Conservation (phyloP, 345 rosid species). For the Eucalyptus pauciflora region DNA sequence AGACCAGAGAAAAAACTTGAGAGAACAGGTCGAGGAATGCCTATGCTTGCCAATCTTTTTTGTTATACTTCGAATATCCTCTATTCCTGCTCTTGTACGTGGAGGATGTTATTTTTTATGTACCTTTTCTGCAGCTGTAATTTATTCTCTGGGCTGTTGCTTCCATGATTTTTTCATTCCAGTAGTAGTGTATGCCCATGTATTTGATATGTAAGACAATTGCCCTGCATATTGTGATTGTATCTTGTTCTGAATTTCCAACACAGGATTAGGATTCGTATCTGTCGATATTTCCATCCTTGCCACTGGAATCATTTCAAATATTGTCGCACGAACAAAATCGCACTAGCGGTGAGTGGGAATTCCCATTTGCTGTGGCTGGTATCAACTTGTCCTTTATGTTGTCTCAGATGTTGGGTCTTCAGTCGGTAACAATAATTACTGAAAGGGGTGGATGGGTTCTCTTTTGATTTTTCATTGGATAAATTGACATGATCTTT, state of each 20-base stretch:
- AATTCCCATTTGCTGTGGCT: slow-evolving; percentile 93
- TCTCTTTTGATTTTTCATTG: not conserved
- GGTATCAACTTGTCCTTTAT: slow-evolving; percentile 85
- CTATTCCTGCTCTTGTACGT: not conserved
- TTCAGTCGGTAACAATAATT: slow-evolving; percentile 44
- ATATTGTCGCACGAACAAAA: slow-evolving; percentile 71
- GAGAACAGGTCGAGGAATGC: too few species aligned
- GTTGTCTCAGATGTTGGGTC: slow-evolving; percentile 78
- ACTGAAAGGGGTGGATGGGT: not conserved
- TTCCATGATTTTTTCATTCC: not conserved
- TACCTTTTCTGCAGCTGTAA: not conserved
- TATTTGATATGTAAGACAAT: not conserved
- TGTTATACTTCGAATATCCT: not conserved
- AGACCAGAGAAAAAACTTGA: not conserved
- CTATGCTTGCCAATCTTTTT: too few species aligned
- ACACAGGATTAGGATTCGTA: not conserved
- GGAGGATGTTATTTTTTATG: not conserved
- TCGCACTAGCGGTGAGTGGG: slow-evolving; percentile 83
- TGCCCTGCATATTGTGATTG: not conserved
- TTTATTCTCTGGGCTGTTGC: not conserved
- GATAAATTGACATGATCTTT: not conserved
- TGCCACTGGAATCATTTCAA: slow-evolving; percentile 55
- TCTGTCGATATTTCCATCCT: not conserved
- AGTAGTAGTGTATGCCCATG: not conserved
- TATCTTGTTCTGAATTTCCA: not conserved